phyloP scores from a whole-genome alignment of 331 rosid genomes.

The Pyracantha coccinea region DNA sequence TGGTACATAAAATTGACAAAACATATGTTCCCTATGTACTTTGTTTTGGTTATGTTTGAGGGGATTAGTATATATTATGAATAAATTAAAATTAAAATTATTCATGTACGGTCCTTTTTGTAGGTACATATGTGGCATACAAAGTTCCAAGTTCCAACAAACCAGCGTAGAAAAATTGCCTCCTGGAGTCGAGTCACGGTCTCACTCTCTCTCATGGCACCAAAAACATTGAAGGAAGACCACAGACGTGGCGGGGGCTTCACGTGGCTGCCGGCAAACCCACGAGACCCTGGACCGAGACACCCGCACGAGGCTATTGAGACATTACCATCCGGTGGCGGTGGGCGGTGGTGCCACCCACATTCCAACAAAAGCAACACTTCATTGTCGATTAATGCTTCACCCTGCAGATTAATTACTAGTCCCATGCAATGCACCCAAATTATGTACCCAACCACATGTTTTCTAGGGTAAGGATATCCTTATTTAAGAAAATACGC shows the following conservation, averaged over 20 bases:
- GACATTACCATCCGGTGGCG: not conserved
- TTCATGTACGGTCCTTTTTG: not conserved
- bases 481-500: not conserved
- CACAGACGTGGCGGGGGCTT: not conserved
- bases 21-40: slow-evolving; percentile 24
- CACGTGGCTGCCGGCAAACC: slow-evolving; percentile 32
- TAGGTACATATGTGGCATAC: not conserved
- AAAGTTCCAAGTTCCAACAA: slow-evolving; percentile 16
- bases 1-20: not conserved
- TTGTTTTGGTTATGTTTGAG: slow-evolving; percentile 7
- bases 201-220: slow-evolving; percentile 5
- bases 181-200: slow-evolving; percentile 6
- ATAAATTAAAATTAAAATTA: not conserved
- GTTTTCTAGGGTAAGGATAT: not conserved
- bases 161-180: slow-evolving; percentile 19
- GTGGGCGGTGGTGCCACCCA: slow-evolving; percentile 1
- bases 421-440: not conserved
- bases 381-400: not conserved
- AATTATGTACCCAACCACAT: not conserved
- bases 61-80: not conserved
- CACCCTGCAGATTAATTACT: not conserved
- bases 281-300: slow-evolving; percentile 24
- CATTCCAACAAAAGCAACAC: not conserved
- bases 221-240: not conserved
- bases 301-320: slow-evolving; percentile 13